Conservation (phyloP, 331 rosid species). For the Telfairia occidentalis region DNA sequence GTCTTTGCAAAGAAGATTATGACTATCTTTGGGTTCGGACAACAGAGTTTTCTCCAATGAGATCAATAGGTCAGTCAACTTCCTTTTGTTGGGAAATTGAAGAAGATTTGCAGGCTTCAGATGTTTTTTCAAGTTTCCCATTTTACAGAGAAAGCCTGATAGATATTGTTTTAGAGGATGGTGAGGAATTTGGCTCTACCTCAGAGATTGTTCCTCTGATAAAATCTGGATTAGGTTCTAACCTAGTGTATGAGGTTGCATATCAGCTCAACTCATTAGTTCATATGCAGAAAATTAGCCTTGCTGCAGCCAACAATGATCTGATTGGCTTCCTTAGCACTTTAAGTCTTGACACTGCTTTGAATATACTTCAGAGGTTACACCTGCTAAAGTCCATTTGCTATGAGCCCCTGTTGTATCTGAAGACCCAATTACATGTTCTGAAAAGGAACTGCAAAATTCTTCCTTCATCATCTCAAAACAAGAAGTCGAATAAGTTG, state of each 20-base stretch:
- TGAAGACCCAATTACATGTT: constrained; percentile 41
- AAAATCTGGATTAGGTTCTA: constrained; percentile 24
- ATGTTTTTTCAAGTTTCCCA: constrained; percentile 45
- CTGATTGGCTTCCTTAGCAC: constrained; percentile 43
- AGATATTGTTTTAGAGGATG: constrained; percentile 46
- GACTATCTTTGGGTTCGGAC: constrained; percentile 75
- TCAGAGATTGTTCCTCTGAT: constrained; percentile 59
- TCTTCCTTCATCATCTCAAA: constrained; percentile 21
- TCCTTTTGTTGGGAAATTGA: constrained; percentile 58
- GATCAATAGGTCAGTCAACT: constrained; percentile 68
- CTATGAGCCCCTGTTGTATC: constrained; percentile 48
- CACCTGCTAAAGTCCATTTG: constrained; percentile 57
- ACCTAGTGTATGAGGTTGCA: constrained; percentile 50
- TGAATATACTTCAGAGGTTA: constrained; percentile 49
- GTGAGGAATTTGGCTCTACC: constrained; percentile 30
- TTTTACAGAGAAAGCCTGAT: constrained; percentile 34
- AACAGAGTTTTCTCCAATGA: constrained; percentile 48
- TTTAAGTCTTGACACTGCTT: constrained; percentile 38
- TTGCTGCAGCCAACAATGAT: constrained; percentile 44
- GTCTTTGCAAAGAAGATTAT: constrained; percentile 58
- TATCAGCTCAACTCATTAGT: constrained; percentile 79
- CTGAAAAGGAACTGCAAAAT: constrained; percentile 23
- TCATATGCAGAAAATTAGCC: constrained; percentile 72
- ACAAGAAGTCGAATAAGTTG: constrained; percentile 42
- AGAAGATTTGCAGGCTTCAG: constrained; percentile 33